phyloP scores from a whole-genome alignment of 352 stramenopile genomes.

The Globisporangium alternatum region DNA sequence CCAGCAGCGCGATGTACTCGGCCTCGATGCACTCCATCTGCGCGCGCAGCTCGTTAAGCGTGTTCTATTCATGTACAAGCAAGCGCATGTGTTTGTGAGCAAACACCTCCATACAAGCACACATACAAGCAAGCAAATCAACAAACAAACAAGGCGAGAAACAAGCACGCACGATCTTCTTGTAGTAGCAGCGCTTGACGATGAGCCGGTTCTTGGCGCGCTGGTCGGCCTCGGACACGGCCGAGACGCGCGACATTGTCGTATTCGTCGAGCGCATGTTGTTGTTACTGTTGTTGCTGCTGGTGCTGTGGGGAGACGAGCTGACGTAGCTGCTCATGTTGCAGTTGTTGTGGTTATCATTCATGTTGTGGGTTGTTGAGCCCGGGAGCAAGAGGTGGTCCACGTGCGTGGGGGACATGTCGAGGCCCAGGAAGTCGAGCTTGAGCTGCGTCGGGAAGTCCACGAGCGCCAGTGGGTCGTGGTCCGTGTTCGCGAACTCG shows the following conservation, averaged over 20 bases:
- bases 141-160: neutral
- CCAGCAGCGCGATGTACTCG: conserved; percentile 32
- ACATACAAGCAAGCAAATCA: neutral
- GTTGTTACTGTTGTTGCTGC: conserved; percentile 11
- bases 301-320: neutral
- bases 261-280: conserved; percentile 34
- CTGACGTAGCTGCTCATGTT: neutral
- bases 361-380: neutral
- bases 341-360: neutral
- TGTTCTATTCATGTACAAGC: conserved; percentile 31
- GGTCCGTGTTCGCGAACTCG: conserved; percentile 14
- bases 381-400: neutral
- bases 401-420: conserved; percentile 20
- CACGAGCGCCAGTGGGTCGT: conserved; percentile 16
- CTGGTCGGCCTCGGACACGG: conserved; percentile 42
- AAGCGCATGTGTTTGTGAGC: neutral
- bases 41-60: conserved; percentile 50
- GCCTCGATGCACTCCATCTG: conserved; percentile 39
- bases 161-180: conserved; percentile 62
- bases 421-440: conserved; percentile 20
- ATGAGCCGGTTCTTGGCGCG: conserved; percentile 68
- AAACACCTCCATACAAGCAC: neutral
- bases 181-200: conserved; percentile 78
- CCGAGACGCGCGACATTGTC: conserved; percentile 22
- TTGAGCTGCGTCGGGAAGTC: conserved; percentile 20